Conservation (phyloP, 441 rosid genomes). For the Gossypium lobatum region DNA sequence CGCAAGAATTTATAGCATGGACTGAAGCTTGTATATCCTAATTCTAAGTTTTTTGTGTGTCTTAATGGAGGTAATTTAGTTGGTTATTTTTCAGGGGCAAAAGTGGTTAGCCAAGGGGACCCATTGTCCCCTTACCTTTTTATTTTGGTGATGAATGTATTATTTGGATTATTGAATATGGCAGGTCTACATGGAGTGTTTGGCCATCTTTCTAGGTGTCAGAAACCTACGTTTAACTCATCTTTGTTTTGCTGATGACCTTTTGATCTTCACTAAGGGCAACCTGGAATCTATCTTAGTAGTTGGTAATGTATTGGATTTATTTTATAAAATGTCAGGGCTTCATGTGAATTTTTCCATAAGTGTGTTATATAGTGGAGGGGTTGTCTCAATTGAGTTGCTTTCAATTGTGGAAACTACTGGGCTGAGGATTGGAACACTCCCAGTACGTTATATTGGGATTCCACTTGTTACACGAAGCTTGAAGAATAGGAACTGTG, state of each 20-base stretch:
- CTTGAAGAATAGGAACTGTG: not conserved
- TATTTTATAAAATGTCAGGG: not conserved
- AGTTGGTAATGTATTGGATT: not conserved
- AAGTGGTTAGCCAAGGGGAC: not conserved
- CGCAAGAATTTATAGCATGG: not conserved
- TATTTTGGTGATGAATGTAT: not conserved
- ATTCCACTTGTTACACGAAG: not conserved
- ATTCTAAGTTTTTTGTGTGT: not conserved
- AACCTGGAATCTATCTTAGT: not conserved
- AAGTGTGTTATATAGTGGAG: not conserved
- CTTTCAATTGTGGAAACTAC: not conserved
- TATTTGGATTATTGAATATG: not conserved
- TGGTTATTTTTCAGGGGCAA: not conserved
- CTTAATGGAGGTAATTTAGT: not conserved
- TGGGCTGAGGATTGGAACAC: not conserved
- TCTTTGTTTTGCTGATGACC: not conserved
- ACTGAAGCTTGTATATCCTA: not conserved
- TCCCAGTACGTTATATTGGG: not conserved
- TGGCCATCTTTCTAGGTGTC: not conserved
- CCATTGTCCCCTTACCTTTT: not conserved
- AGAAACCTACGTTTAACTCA: not conserved
- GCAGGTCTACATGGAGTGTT: not conserved
- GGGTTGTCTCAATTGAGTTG: not conserved
- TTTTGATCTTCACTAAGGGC: not conserved
- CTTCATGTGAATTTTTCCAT: not conserved